These are phyloP conservation scores for Chenopodium formosanum DNA, from an alignment of 148 eudicot species.

Conservation along the genomic window DNA sequence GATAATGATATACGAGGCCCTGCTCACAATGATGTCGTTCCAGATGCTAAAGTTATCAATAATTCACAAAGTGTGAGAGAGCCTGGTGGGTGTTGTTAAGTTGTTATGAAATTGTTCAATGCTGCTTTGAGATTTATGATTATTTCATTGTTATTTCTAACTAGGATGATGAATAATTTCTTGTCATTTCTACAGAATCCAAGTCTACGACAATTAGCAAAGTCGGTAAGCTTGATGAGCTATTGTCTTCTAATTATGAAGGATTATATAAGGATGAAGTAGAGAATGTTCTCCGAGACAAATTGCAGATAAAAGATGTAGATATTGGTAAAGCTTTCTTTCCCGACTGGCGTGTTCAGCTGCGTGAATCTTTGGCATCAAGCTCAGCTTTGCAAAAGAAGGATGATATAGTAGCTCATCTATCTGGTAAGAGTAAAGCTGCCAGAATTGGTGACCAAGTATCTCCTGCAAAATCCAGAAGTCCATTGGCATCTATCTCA, in stretches of 20 bases:
- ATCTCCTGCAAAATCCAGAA: constrained; percentile 48
- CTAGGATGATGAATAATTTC: constrained; percentile 15
- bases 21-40: constrained; percentile 20
- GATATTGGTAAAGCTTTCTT: constrained; percentile 41
- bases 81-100: constrained; percentile 38
- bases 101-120: not conserved
- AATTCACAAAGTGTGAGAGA: constrained; percentile 25
- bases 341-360: constrained; percentile 42
- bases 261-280: constrained; percentile 48
- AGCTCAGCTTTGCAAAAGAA: constrained; percentile 24
- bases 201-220: constrained; percentile 23
- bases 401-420: constrained; percentile 27
- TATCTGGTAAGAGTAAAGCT: constrained; percentile 33
- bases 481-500: constrained; percentile 61
- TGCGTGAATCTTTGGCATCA: constrained; percentile 26
- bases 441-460: constrained; percentile 27
- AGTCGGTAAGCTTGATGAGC: constrained; percentile 42
- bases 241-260: constrained; percentile 39
- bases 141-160: not conserved
- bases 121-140: not conserved
- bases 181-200: constrained; percentile 35
- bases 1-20: constrained; percentile 31
- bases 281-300: constrained; percentile 46
- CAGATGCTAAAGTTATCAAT: constrained; percentile 30
- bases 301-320: constrained; percentile 52